Conservation (phyloP, 2,329 filamentous ascomycete species). For the Fusarium musae region DNA sequence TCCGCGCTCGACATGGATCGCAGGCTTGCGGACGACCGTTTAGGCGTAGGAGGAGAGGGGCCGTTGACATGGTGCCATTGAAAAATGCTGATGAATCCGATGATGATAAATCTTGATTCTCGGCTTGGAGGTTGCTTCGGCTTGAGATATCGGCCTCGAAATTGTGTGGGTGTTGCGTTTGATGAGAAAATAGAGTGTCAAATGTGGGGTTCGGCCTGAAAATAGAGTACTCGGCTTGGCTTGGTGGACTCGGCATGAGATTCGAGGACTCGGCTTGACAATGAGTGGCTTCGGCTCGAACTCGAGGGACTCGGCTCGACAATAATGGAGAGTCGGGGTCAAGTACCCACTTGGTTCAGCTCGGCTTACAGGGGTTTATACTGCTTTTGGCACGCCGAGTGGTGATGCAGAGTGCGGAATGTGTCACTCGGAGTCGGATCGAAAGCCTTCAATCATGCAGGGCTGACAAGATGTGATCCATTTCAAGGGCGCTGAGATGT, state of each 20-base stretch:
- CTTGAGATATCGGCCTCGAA: slow-evolving; percentile 6
- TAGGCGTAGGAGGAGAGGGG: slow-evolving; percentile 40
- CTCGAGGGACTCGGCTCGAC: background rate
- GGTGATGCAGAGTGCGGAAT: slow-evolving; percentile 10
- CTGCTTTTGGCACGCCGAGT: slow-evolving; percentile 12
- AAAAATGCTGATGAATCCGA: slow-evolving; percentile 11
- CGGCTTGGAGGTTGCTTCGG: slow-evolving; percentile 18
- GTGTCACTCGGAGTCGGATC: slow-evolving; percentile 34
- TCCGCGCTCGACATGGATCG: slow-evolving; percentile 55
- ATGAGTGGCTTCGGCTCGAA: background rate
- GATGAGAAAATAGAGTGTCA: background rate
- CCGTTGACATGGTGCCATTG: slow-evolving; percentile 25
- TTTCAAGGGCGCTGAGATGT: slow-evolving; percentile 20
- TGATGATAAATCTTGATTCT: slow-evolving; percentile 22
- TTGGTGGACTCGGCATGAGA: slow-evolving; percentile 3
- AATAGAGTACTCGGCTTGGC: slow-evolving; percentile 10
- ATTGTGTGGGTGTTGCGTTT: background rate
- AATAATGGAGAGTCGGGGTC: background rate
- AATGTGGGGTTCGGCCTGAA: background rate
- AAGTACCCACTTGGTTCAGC: slow-evolving; percentile 23
- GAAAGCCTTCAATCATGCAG: slow-evolving; percentile 6
- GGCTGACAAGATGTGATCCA: slow-evolving; percentile 34
- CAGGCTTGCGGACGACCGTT: slow-evolving; percentile 47
- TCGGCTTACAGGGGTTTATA: slow-evolving; percentile 30
- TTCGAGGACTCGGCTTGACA: background rate